Evolutionary conservation across 2,329 filamentous ascomycete genomes (phyloP).

Genomic region (Diaporthe sp.): DNA sequence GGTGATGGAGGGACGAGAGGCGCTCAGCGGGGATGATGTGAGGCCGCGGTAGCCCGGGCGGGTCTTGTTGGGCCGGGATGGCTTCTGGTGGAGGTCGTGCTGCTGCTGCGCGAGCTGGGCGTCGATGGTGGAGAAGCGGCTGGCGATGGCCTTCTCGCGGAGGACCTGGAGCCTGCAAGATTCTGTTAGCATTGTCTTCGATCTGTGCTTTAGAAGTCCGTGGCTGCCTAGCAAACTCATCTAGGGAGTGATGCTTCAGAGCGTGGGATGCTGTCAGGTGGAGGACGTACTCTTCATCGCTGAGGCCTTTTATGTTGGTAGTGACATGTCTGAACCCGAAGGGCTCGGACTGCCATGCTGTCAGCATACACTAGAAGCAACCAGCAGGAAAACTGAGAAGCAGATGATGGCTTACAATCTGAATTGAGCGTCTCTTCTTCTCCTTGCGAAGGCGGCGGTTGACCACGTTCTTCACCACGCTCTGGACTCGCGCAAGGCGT

Average conservation of each 20-base stretch:
- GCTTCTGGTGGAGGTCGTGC: constrained; percentile 8
- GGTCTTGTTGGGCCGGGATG: constrained; percentile 23
- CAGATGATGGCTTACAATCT: constrained; percentile 55
- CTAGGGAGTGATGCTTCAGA: not conserved
- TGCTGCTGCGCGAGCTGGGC: constrained; percentile 34
- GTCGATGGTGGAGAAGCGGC: constrained; percentile 58
- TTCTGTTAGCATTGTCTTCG: not conserved
- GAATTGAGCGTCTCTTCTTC: constrained; percentile 50
- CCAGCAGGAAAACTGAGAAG: not conserved
- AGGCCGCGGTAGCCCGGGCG: constrained; percentile 32
- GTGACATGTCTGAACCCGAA: constrained; percentile 68
- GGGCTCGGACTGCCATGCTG: constrained; percentile 60
- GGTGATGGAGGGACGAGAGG: constrained; percentile 28
- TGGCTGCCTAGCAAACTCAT: not conserved
- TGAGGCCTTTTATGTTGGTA: constrained; percentile 64
- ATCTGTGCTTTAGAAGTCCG: not conserved
- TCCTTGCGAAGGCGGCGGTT: constrained; percentile 51
- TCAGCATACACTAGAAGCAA: constrained; percentile 37
- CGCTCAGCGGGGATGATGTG: constrained; percentile 25
- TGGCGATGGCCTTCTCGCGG: constrained; percentile 63
- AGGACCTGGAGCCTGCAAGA: constrained; percentile 56
- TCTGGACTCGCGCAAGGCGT: constrained; percentile 56
- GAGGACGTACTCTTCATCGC: constrained; percentile 66
- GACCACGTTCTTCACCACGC: constrained; percentile 42
- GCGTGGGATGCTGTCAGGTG: not conserved